Base-by-base conservation (phyloP, 805 yeast species). In the Jamesozyma lodderae region DNA sequence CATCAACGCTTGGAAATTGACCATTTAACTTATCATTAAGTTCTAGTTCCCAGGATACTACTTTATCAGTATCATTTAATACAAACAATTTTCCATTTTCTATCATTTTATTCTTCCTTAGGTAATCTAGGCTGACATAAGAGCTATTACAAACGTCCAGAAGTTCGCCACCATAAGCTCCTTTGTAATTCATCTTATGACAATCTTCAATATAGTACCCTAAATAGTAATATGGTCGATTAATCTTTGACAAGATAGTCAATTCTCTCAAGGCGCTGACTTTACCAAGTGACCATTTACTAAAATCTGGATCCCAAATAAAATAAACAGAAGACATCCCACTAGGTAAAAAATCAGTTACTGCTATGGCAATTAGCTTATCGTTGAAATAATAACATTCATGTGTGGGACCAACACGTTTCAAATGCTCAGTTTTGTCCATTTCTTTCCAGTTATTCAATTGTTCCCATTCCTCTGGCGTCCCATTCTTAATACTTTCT, bases 281-380 rank as follows among this genome's bases (percentile, higher is more conserved):
- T 19, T 84, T 84, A 0, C 96, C 96, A 22, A 87, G 57, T 0
- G 84, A 79, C 47, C 78, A 62, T 36, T 73, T 68, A 4, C 79
- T 77, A 52, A 68, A 80, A 38, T 77, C 88, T 0, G 94, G 92
- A 53, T 86, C 88, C 83, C 92, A 85, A 10, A 87, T 75, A 54
- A 88, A 82, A 55, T 88, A 87, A 1, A 88, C 88, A 0, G 94
- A 78, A 0, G 95, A 85, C 0, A 88, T 57, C 0, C 84, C 81
- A 19, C 73, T 58, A 0, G 95, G 94, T 24, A 88, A 57, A 16
- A 87, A 62, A 57, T 87, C 96, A 22, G 81, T 52, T 1, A 87
- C 84, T 0, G 83, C 83, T 25, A 87, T 61, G 1, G 90, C 95
- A 29, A 83, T 73, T 16, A 87, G 63, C 43, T 70, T 67, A 4